phyloP scores from a whole-genome alignment of 2,329 filamentous ascomycete species.

The Fusarium siculi region DNA sequence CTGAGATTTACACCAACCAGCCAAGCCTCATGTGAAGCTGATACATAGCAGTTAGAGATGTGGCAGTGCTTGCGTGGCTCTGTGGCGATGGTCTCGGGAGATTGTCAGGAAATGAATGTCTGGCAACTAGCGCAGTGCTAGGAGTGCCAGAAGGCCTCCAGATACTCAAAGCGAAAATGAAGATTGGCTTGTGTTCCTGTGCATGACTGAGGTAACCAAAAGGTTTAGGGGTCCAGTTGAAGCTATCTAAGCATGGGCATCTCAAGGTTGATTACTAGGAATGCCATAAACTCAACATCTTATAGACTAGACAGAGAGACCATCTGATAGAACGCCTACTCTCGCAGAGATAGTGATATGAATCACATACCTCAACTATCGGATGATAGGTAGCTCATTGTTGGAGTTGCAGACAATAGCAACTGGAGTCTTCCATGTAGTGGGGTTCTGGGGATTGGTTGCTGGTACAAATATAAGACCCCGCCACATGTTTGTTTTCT shows the following conservation, averaged over 20 bases:
- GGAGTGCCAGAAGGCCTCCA: background rate
- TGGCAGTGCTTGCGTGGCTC: constrained; percentile 33
- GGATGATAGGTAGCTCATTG: background rate
- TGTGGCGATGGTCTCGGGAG: constrained; percentile 23
- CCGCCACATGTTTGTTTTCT: constrained; percentile 42
- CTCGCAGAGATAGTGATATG: background rate
- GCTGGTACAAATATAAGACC: constrained; percentile 32
- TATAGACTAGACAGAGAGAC: background rate
- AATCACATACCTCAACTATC: background rate
- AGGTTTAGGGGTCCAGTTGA: background rate
- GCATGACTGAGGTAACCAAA: background rate
- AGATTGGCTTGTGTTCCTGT: background rate
- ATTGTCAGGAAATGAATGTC: background rate
- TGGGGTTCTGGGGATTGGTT: constrained; percentile 35
- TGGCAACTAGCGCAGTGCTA: background rate
- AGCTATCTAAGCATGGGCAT: background rate
- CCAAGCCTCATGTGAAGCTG: constrained; percentile 2
- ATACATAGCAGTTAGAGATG: background rate
- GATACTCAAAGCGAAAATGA: background rate
- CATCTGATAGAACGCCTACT: background rate
- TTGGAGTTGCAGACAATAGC: constrained; percentile 4
- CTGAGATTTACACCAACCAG: background rate
- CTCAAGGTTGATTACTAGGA: background rate
- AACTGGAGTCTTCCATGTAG: background rate
- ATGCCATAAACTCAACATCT: background rate